phyloP scores from a whole-genome alignment of 2,329 filamentous ascomycete genomes.

The Aspergillus nomiae region DNA sequence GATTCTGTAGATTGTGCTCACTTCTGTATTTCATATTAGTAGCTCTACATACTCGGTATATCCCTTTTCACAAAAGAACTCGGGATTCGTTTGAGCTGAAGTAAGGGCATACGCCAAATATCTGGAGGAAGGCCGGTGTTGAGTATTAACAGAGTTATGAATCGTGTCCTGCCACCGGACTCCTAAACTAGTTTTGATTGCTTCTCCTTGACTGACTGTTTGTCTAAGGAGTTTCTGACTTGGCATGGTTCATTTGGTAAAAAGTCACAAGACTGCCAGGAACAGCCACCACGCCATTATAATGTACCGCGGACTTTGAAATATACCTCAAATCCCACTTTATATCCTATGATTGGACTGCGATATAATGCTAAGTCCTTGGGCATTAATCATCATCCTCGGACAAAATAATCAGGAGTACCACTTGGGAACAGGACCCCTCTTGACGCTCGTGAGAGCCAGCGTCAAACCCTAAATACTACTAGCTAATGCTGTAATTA shows the following conservation, averaged over 20 bases:
- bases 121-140: not conserved
- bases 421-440: no score
- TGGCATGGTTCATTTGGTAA: not conserved
- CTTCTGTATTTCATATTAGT: not conserved
- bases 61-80: not conserved
- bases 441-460: no score
- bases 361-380: no score
- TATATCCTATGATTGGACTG: no score
- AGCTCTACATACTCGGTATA: not conserved
- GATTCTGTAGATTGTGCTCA: not conserved
- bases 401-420: no score
- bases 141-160: not conserved
- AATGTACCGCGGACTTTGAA: not conserved
- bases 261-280: not conserved
- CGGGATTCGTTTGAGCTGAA: not conserved
- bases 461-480: no score
- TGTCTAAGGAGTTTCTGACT: no score
- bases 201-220: no score
- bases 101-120: not conserved
- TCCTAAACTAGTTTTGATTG: no score
- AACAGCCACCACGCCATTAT: not conserved
- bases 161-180: no score
- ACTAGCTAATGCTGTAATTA: not conserved
- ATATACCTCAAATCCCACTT: not conserved
- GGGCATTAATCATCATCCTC: no score